These are phyloP conservation scores for Nepenthes mirabilis DNA, from an alignment of 148 eudicot genomes.

Conservation along the genomic window DNA sequence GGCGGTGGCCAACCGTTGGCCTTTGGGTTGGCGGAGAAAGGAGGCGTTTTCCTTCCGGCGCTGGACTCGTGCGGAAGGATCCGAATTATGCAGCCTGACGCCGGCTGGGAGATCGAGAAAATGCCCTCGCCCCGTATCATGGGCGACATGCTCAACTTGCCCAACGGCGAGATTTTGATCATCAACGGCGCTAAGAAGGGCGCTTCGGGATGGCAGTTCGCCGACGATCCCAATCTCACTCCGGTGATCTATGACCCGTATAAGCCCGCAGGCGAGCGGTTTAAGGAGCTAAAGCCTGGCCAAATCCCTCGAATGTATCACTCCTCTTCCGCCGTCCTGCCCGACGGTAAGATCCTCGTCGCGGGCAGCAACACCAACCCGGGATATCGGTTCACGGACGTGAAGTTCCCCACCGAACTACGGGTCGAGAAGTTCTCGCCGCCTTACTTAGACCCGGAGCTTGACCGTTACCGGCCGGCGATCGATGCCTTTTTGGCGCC, in stretches of 20 bases:
- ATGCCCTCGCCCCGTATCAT: slow-evolving; percentile 63
- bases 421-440: slow-evolving; percentile 69
- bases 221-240: slow-evolving; percentile 25
- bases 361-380: slow-evolving; percentile 70
- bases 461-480: slow-evolving; percentile 15
- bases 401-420: slow-evolving; percentile 41
- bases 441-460: slow-evolving; percentile 37
- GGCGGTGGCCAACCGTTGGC: slow-evolving; percentile 41
- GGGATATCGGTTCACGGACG: slow-evolving; percentile 14
- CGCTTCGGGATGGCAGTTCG: slow-evolving; percentile 55
- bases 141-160: slow-evolving; percentile 75
- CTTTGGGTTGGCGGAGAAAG: slow-evolving; percentile 17
- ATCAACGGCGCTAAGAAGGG: slow-evolving; percentile 66
- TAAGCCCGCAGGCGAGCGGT: slow-evolving; percentile 27
- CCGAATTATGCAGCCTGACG: slow-evolving; percentile 6
- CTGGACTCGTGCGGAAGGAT: slow-evolving; percentile 48
- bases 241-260: slow-evolving; percentile 48
- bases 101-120: slow-evolving; percentile 55
- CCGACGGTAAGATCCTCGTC: slow-evolving; percentile 42
- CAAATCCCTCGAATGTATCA: slow-evolving; percentile 71
- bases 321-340: slow-evolving; percentile 40
- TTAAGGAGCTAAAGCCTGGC: slow-evolving; percentile 19
- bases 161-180: slow-evolving; percentile 47
- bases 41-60: slow-evolving; percentile 27
- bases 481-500: slow-evolving; percentile 4